Conservation (phyloP, 2,329 filamentous ascomycete species). For the Ascochyta rabiei region DNA sequence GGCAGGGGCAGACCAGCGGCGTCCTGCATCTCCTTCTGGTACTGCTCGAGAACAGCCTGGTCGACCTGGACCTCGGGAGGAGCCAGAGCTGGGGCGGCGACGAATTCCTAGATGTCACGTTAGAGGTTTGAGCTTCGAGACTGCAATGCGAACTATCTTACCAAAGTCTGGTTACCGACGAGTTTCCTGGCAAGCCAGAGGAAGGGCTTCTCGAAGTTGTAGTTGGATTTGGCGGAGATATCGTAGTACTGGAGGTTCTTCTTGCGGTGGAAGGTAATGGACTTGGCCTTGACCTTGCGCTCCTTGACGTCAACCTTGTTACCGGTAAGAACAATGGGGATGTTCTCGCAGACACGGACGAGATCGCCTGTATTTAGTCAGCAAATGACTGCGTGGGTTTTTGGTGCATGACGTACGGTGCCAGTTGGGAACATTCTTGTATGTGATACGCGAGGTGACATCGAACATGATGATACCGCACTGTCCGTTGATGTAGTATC, state of each 20-base stretch:
- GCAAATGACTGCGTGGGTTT: conserved; percentile 3
- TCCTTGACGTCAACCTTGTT: conserved; percentile 99
- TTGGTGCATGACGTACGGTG: conserved; percentile 74
- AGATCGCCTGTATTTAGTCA: conserved; percentile 74
- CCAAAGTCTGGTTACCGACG: conserved; percentile 86
- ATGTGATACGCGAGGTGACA: conserved; percentile 98
- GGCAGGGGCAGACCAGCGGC: conserved; percentile 86
- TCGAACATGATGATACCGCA: conserved; percentile 99
- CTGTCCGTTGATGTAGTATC: conserved; percentile 99
- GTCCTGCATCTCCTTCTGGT: conserved; percentile 85
- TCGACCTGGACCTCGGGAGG: conserved; percentile 93
- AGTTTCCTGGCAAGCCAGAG: conserved; percentile 99
- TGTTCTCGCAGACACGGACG: conserved; percentile 98
- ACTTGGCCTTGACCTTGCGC: conserved; percentile 99
- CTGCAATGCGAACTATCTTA: conserved; percentile 54
- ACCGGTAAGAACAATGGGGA: conserved; percentile 95
- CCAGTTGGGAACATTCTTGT: conserved; percentile 99
- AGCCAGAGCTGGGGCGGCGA: conserved; percentile 91
- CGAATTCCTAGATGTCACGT: conserved; percentile 74
- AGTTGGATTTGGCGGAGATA: conserved; percentile 99
- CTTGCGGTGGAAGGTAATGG: conserved; percentile 99
- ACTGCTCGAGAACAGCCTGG: conserved; percentile 77
- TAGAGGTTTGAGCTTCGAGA: conserved; percentile 23
- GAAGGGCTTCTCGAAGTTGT: conserved; percentile 99
- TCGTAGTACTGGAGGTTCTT: conserved; percentile 99